Evolutionary conservation across 2,329 filamentous ascomycete species (phyloP).

Genomic region (Pyrenophora graminea): DNA sequence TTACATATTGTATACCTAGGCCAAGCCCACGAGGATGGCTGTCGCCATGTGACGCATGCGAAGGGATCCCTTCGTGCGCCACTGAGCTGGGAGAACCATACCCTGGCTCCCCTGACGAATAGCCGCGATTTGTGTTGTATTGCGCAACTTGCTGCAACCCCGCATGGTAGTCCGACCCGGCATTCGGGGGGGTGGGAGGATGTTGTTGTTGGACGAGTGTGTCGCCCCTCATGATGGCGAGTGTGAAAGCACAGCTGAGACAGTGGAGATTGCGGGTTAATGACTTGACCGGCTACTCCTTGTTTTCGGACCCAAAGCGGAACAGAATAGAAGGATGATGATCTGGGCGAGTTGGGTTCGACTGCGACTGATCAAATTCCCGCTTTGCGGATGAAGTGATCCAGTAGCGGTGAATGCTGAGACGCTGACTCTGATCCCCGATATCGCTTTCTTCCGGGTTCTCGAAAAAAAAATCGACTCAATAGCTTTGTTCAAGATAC

Average conservation of each 20-base stretch:
- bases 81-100: conserved; percentile 38
- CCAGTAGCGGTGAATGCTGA: conserved; percentile 8
- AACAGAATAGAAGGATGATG: conserved; percentile 11
- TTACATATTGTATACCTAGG: conserved; percentile 42
- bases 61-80: conserved; percentile 34
- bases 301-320: conserved; percentile 15
- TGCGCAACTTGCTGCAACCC: conserved; percentile 49
- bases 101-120: conserved; percentile 42
- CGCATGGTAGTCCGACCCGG: conserved; percentile 38
- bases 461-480: conserved; percentile 25
- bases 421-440: conserved; percentile 3
- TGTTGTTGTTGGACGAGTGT: conserved; percentile 42
- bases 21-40: conserved; percentile 29
- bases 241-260: conserved; percentile 15
- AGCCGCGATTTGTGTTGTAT: conserved; percentile 48
- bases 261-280: conserved; percentile 8
- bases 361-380: not conserved
- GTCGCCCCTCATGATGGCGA: conserved; percentile 39
- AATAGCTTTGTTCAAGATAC: conserved; percentile 17
- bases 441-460: not conserved
- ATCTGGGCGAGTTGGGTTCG: not conserved
- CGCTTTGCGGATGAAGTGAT: conserved; percentile 8
- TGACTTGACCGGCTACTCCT: conserved; percentile 6
- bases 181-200: conserved; percentile 44
- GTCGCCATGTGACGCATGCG: conserved; percentile 34